A percentile compares a stretch with the other conserved stretches of the same genome.
Evolutionary conservation across 306 rosid species (phyloP).

Genomic region (Glycine tomentella): DNA sequence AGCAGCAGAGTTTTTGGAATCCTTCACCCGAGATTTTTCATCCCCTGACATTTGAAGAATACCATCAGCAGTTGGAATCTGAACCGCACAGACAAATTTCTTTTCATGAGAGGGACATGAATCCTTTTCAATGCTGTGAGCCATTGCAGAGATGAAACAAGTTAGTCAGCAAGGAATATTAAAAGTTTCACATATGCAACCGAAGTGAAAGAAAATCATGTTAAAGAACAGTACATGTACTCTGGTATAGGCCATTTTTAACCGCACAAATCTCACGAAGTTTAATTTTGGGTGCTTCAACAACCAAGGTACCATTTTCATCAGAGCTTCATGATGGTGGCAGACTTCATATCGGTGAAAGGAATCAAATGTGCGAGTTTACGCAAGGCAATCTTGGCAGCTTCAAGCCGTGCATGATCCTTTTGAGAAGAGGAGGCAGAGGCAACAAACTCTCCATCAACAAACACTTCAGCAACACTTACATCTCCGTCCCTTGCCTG

Average conservation of each 20-base stretch:
- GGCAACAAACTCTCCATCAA: neutral
- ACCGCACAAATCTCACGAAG: constrained; percentile 51
- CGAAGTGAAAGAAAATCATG: neutral
- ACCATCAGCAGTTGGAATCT: constrained; percentile 47
- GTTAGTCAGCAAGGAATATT: neutral
- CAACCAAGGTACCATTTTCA: no score
- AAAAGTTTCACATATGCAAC: no score
- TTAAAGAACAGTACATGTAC: constrained; percentile 54
- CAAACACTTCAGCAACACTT: neutral
- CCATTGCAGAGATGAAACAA: neutral
- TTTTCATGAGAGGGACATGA: constrained; percentile 65
- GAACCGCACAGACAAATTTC: constrained; percentile 57
- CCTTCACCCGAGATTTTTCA: constrained; percentile 52
- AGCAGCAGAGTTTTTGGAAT: constrained; percentile 79
- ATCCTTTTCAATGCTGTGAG: constrained; percentile 63
- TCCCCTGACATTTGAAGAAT: constrained; percentile 40
- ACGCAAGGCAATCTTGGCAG: neutral
- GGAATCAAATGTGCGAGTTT: neutral
- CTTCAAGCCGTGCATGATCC: neutral
- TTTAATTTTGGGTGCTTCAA: constrained; percentile 66
- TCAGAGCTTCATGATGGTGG: no score
- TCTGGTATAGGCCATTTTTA: constrained; percentile 64
- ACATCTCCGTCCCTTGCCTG: neutral
- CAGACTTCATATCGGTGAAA: no score
- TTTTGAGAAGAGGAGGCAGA: neutral